Percentiles rank a stretch among this genome's conserved stretches.
Evolutionary conservation across 257 asterid genomes (phyloP).

Genomic region (Gentiana straminea): DNA sequence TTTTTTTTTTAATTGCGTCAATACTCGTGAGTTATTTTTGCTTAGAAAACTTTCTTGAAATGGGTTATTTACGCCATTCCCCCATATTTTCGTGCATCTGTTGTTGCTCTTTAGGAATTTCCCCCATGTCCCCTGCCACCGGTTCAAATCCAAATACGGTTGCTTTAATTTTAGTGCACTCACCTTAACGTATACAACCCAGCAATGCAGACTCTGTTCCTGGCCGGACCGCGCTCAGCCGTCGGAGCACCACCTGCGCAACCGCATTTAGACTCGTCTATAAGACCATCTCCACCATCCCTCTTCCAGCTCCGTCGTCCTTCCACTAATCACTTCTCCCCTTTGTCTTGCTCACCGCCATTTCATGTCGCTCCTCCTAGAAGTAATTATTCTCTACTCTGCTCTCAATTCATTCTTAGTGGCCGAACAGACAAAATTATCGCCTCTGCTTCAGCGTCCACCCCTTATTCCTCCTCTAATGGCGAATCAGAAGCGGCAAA

Average conservation of each 20-base stretch:
- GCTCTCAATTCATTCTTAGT: slow-evolving; percentile 24
- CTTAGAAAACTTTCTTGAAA: no score
- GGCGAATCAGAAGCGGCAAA: slow-evolving; percentile 76
- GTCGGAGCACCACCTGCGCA: slow-evolving; percentile 27
- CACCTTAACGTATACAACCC: no score
- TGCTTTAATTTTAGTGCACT: no score
- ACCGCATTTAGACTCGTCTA: slow-evolving; percentile 17
- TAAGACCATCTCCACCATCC: slow-evolving; percentile 9
- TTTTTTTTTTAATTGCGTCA: no score
- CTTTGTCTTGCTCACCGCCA: slow-evolving; percentile 19
- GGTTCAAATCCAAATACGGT: no score
- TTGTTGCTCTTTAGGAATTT: no score
- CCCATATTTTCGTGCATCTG: no score
- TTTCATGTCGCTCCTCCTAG: slow-evolving; percentile 30
- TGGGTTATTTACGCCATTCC: no score
- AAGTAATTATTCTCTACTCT: slow-evolving; percentile 19
- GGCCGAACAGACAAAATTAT: slow-evolving; percentile 19
- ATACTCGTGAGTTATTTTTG: no score
- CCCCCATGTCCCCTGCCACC: no score
- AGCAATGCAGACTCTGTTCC: slow-evolving; percentile 72
- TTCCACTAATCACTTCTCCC: slow-evolving; percentile 11
- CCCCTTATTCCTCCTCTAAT: slow-evolving; percentile 35
- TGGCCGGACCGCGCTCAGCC: slow-evolving; percentile 68
- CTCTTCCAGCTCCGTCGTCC: slow-evolving; percentile 16
- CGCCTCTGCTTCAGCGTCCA: slow-evolving; percentile 37